phyloP scores from a whole-genome alignment of 2,329 filamentous ascomycete species.

The Pseudopithomyces chartarum region DNA sequence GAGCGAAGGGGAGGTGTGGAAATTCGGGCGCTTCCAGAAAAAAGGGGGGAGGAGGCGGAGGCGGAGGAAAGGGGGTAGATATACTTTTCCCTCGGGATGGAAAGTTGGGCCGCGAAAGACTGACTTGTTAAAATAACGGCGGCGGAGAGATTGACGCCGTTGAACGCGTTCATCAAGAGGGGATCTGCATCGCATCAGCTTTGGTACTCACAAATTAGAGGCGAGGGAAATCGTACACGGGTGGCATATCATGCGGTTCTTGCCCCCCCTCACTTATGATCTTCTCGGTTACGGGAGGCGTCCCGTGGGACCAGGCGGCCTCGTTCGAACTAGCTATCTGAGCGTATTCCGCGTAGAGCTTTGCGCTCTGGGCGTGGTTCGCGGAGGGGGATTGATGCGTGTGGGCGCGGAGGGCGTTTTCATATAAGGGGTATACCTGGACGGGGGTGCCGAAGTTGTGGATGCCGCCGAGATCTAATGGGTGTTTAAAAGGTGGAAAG shows the following conservation, averaged over 20 bases:
- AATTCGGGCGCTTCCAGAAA: conserved; percentile 69
- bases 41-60: conserved; percentile 59
- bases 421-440: conserved; percentile 71
- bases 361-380: conserved; percentile 64
- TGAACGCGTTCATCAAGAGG: conserved; percentile 73
- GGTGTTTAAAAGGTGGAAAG: conserved; percentile 19
- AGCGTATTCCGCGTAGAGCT: conserved; percentile 66
- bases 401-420: conserved; percentile 66
- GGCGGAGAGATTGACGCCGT: conserved; percentile 67
- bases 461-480: conserved; percentile 58
- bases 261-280: conserved; percentile 61
- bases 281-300: conserved; percentile 51
- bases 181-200: conserved; percentile 55
- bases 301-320: conserved; percentile 63
- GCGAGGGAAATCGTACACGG: conserved; percentile 58
- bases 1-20: conserved; percentile 63
- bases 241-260: conserved; percentile 70
- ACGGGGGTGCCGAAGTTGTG: conserved; percentile 68
- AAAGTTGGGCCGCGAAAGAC: conserved; percentile 60
- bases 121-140: conserved; percentile 65
- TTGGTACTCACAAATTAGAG: neutral
- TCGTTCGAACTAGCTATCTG: conserved; percentile 59
- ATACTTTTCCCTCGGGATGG: conserved; percentile 64
- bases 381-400: conserved; percentile 58
- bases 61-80: conserved; percentile 69